phyloP scores from a whole-genome alignment of 345 rosid species.

The Physaria fendleri region DNA sequence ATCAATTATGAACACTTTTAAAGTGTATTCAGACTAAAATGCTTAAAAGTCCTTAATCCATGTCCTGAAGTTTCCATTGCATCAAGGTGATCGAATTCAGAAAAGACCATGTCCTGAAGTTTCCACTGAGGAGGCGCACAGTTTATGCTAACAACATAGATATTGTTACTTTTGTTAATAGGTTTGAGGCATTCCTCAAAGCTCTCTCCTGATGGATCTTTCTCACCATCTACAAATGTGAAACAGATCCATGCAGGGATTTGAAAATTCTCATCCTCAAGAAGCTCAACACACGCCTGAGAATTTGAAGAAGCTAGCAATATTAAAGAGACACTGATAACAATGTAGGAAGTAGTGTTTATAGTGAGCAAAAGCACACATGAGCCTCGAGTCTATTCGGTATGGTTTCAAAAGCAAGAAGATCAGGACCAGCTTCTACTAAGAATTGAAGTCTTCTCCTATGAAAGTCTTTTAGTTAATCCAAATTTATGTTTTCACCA shows the following conservation, averaged over 20 bases:
- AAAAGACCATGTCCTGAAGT: too few species aligned
- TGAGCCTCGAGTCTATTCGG: constrained; percentile 91
- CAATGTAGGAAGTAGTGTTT: background rate
- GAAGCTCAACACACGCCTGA: constrained; percentile 76
- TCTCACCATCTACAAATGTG: constrained; percentile 72
- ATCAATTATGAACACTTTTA: too few species aligned
- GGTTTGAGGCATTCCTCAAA: constrained; percentile 65
- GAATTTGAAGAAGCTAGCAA: background rate
- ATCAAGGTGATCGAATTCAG: too few species aligned
- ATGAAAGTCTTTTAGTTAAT: constrained; percentile 81
- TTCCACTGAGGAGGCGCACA: too few species aligned
- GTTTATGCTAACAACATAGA: too few species aligned
- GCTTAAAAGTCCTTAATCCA: too few species aligned
- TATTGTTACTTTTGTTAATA: too few species aligned
- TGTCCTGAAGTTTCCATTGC: too few species aligned
- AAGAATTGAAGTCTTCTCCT: constrained; percentile 75
- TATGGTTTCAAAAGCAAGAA: constrained; percentile 88
- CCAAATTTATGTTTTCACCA: constrained; percentile 50
- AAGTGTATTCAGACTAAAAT: too few species aligned
- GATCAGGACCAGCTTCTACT: constrained; percentile 76
- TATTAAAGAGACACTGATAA: background rate
- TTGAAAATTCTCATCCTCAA: constrained; percentile 66
- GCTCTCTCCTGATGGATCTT: constrained; percentile 78
- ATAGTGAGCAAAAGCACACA: constrained; percentile 30
- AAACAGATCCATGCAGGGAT: constrained; percentile 92